Evolutionary conservation across 345 rosid genomes (phyloP).

Genomic region (Kandelia obovata): DNA sequence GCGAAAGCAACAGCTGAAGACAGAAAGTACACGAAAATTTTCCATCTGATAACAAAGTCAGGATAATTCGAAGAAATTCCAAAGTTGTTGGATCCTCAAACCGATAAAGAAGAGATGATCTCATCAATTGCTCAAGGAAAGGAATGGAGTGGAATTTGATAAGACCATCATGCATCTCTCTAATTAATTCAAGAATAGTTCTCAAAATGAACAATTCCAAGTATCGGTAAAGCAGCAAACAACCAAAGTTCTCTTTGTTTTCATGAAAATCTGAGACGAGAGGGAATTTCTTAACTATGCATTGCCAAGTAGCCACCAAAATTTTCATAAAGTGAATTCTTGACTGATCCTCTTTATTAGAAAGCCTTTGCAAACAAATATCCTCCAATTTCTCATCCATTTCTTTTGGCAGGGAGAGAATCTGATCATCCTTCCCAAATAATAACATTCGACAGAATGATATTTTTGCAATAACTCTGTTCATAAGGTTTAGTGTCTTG

Average conservation of each 20-base stretch:
- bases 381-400: constrained; percentile 27
- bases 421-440: constrained; percentile 43
- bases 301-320: constrained; percentile 62
- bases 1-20: constrained; percentile 71
- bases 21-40: constrained; percentile 44
- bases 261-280: constrained; percentile 25
- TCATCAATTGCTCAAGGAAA: constrained; percentile 63
- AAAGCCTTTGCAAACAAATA: constrained; percentile 25
- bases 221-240: constrained; percentile 47
- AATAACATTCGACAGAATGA: constrained; percentile 50
- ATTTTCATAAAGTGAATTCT: constrained; percentile 47
- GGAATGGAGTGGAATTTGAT: constrained; percentile 52
- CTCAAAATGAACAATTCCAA: constrained; percentile 69
- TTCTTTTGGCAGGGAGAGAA: constrained; percentile 27
- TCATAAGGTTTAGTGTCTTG: constrained; percentile 51
- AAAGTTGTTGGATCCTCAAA: constrained; percentile 68
- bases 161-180: constrained; percentile 49
- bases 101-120: constrained; percentile 64
- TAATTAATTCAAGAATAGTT: constrained; percentile 47
- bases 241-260: constrained; percentile 26
- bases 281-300: constrained; percentile 52
- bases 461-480: constrained; percentile 58
- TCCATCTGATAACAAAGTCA: constrained; percentile 51
- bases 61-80: constrained; percentile 46
- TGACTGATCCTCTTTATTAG: constrained; percentile 31